Conservation (phyloP, 441 rosid species). For the Corymbia calophylla region DNA sequence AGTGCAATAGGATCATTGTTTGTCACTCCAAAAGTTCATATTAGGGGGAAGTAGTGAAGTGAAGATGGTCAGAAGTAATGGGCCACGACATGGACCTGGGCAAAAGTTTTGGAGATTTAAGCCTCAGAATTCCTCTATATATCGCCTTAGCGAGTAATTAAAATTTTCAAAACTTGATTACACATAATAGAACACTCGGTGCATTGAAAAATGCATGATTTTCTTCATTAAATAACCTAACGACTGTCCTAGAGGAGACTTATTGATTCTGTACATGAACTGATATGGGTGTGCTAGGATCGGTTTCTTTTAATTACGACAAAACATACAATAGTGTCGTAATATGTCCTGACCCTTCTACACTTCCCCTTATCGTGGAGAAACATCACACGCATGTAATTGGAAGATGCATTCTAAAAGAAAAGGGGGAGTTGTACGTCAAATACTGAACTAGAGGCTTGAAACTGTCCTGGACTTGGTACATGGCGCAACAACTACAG, state of each 20-base stretch:
- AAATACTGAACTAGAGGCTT: not conserved
- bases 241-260: not conserved
- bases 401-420: not conserved
- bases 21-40: not conserved
- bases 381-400: not conserved
- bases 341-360: not conserved
- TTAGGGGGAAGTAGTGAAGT: not conserved
- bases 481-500: not conserved
- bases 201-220: not conserved
- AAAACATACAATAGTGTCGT: not conserved
- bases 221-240: not conserved
- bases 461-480: not conserved
- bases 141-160: not conserved
- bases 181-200: not conserved
- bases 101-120: not conserved
- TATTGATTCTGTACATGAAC: not conserved
- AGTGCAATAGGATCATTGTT: conserved; percentile 11
- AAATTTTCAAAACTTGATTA: not conserved
- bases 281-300: not conserved
- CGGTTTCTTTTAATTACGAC: not conserved
- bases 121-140: not conserved
- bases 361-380: not conserved
- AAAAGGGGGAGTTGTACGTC: not conserved
- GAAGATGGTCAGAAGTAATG: not conserved
- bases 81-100: not conserved